Evolutionary conservation across 2,329 filamentous ascomycete genomes (phyloP).

Genomic region (Leptographium wingfieldii): DNA sequence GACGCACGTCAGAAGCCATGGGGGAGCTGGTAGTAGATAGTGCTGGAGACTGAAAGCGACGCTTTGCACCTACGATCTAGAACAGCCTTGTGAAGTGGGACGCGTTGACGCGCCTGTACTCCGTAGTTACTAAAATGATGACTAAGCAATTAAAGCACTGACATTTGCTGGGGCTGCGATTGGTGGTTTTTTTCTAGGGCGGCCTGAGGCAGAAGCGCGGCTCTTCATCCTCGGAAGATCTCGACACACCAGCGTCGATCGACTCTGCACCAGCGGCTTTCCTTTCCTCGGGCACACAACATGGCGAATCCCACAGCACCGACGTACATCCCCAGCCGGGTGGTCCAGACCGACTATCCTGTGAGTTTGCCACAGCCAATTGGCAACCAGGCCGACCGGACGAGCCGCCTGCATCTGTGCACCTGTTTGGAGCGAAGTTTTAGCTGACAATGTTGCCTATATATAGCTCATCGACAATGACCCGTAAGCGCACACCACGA

Average conservation of each 20-base stretch:
- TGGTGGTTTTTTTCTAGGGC: constrained; percentile 1
- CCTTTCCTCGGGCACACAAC: constrained; percentile 11
- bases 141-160: constrained; percentile 8
- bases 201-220: constrained; percentile 10
- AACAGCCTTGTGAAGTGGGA: not conserved
- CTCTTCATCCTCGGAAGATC: constrained; percentile 6
- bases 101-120: not conserved
- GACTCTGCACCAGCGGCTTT: constrained; percentile 3
- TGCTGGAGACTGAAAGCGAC: not conserved
- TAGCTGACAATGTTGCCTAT: constrained; percentile 4
- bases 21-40: not conserved
- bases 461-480: constrained; percentile 93
- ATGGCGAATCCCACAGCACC: constrained; percentile 26
- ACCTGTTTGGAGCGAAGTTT: constrained; percentile 3
- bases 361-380: constrained; percentile 40
- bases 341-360: constrained; percentile 71
- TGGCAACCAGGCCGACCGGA: constrained; percentile 2
- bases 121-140: not conserved
- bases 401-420: not conserved
- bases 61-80: not conserved
- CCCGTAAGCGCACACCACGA: constrained; percentile 48
- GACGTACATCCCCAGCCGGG: constrained; percentile 61
- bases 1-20: constrained; percentile 3
- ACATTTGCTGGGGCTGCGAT: constrained; percentile 10
- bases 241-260: constrained; percentile 2